Conservation (phyloP, 768 basidiomycete species). For the Tephrocybe sp. region DNA sequence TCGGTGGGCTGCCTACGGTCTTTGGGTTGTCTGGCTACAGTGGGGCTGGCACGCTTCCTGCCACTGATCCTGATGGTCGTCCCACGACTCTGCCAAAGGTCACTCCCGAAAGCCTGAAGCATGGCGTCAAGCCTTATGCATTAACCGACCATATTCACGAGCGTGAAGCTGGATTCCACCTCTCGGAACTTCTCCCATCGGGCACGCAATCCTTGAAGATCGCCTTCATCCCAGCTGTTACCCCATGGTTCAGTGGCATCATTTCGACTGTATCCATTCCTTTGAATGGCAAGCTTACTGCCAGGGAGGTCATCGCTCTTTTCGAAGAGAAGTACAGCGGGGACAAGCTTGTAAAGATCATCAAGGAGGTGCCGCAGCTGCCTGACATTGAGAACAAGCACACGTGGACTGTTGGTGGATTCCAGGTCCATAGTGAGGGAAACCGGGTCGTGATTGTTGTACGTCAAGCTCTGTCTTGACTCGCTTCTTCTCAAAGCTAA, state of each 20-base stretch:
- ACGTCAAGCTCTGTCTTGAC: slow-evolving; percentile 28
- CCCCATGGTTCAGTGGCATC: slow-evolving; percentile 97
- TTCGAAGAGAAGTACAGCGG: slow-evolving; percentile 77
- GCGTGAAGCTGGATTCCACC: slow-evolving; percentile 87
- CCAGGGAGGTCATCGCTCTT: slow-evolving; percentile 67
- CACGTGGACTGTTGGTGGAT: slow-evolving; percentile 89
- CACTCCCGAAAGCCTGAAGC: slow-evolving; percentile 67
- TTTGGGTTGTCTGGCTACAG: slow-evolving; percentile 95
- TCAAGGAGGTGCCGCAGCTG: slow-evolving; percentile 71
- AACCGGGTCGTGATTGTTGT: slow-evolving; percentile 94
- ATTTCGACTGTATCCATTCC: slow-evolving; percentile 85
- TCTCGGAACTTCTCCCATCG: slow-evolving; percentile 57
- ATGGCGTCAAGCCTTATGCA: slow-evolving; percentile 81
- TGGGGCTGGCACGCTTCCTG: slow-evolving; percentile 87
- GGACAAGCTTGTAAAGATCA: slow-evolving; percentile 72
- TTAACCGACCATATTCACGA: slow-evolving; percentile 99
- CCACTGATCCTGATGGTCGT: slow-evolving; percentile 65
- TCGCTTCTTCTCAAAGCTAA: slow-evolving; percentile 3
- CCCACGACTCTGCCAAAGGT: slow-evolving; percentile 83
- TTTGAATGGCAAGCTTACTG: slow-evolving; percentile 63
- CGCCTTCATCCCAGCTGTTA: slow-evolving; percentile 86
- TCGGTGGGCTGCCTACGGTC: slow-evolving; percentile 74
- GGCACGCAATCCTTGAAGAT: slow-evolving; percentile 45
- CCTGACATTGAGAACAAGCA: slow-evolving; percentile 79
- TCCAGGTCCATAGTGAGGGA: slow-evolving; percentile 88